Base-by-base conservation (phyloP, 1,284 basidiomycete species). In the Lentinus polychrous region DNA sequence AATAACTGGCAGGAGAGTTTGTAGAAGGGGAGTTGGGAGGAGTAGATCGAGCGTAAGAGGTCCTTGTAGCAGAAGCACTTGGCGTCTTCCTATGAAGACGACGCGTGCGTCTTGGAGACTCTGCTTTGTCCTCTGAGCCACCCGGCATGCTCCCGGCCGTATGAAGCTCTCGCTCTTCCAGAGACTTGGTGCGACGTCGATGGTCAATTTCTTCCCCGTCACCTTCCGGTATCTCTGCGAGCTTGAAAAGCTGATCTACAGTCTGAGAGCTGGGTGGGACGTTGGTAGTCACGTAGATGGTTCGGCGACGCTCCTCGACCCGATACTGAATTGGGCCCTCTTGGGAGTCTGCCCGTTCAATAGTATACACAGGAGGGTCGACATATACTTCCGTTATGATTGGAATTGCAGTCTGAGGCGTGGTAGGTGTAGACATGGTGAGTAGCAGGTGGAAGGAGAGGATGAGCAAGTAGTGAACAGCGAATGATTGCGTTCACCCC, bases 231-330 rank as follows among this genome's bases (percentile, higher is more conserved):
- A 41, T 18, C 12, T 43, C 39, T 11, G 49, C 33, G 34, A 50
- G 45, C 37, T 41, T 43, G 37, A 50, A 45, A 11, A 50, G 38
- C 15, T 50, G 38, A 39, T 47, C 24, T 31, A 48, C 23, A 12
- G 45, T 37, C 35, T 46, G 45, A 32, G 37, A 42, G 43, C 32
- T 61, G 8, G 68, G 70, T 18, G 66, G 62, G 18, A 64, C 57
- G 50, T 70, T 68, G n/a, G 70, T 69, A n/a, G 69, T 66, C 10
- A 75, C 64, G 52, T 70, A 74, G 44, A 74, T 60, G 2, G 72
- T 75, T 34, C 71, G 63, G 44, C 67, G 67, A 18, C 69, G 65
- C 52, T 75, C 72, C 52, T 74, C 71, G 39, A 74, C 68, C 39
- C 69, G 67, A 57, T 73, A 73, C 49, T 65, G 66, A 22, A 70